Conservation (phyloP, 2,329 filamentous ascomycete genomes). For the Apiospora pterosperma region DNA sequence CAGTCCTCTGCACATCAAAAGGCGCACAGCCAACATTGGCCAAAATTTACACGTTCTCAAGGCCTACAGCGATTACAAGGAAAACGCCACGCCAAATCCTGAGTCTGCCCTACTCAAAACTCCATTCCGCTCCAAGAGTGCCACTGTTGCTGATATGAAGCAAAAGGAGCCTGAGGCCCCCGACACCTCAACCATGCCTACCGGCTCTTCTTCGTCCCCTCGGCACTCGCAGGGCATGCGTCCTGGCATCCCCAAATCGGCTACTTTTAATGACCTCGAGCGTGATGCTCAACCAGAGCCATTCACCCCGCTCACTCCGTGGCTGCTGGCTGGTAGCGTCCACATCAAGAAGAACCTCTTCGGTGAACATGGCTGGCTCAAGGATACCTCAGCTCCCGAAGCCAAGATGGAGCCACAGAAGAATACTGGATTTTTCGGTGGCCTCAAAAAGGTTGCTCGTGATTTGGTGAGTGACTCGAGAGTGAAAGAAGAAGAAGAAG, state of each 20-base stretch:
- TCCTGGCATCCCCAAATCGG: conserved; percentile 9
- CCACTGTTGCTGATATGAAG: neutral
- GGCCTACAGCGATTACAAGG: conserved; percentile 17
- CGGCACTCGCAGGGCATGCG: neutral
- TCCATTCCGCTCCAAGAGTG: conserved; percentile 7
- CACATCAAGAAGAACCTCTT: conserved; percentile 45
- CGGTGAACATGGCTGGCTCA: conserved; percentile 55
- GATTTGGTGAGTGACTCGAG: conserved; percentile 41
- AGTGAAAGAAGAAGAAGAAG: neutral
- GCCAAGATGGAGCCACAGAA: conserved; percentile 18
- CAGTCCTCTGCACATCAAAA: conserved; percentile 13
- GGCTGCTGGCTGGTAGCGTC: conserved; percentile 14
- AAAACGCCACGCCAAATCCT: neutral
- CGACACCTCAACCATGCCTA: neutral
- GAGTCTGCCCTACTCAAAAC: neutral
- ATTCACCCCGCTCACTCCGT: conserved; percentile 26
- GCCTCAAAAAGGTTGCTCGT: conserved; percentile 45
- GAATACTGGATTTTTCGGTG: conserved; percentile 18
- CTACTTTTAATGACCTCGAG: conserved; percentile 3
- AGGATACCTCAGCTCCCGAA: conserved; percentile 27
- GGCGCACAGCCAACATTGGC: conserved; percentile 4
- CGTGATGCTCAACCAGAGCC: conserved; percentile 9
- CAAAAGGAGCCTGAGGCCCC: neutral
- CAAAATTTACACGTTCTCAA: conserved; percentile 14
- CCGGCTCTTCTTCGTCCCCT: neutral